phyloP scores from a whole-genome alignment of 2,329 filamentous ascomycete species.

The Ceratocystis cubensis region DNA sequence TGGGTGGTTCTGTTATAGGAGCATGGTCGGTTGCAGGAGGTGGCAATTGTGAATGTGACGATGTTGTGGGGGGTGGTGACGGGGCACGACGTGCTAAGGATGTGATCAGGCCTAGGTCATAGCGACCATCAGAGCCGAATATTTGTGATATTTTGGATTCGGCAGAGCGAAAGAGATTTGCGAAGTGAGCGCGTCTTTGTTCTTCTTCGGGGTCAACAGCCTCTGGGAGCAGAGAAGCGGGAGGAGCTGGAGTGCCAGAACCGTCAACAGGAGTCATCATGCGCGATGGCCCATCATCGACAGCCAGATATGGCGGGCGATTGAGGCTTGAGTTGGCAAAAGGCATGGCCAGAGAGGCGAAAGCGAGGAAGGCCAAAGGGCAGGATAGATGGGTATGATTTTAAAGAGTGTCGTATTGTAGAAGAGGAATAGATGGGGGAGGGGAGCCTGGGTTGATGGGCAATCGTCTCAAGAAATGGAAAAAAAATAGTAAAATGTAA shows the following conservation, averaged over 20 bases:
- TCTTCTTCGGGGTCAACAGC: constrained; percentile 43
- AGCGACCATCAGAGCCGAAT: constrained; percentile 49
- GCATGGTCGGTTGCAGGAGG: constrained; percentile 48
- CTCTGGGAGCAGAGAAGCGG: constrained; percentile 12
- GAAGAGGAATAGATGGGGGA: neutral
- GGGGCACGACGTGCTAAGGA: constrained; percentile 44
- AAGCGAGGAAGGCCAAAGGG: constrained; percentile 1
- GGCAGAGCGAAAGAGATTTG: constrained; percentile 61
- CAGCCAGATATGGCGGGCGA: constrained; percentile 16
- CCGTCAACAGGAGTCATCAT: constrained; percentile 41
- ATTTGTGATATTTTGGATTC: constrained; percentile 66
- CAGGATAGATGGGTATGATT: neutral
- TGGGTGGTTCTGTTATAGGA: constrained; percentile 46
- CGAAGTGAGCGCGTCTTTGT: constrained; percentile 59
- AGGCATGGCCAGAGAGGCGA: constrained; percentile 9
- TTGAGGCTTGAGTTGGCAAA: constrained; percentile 3
- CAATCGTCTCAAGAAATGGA: constrained; percentile 3
- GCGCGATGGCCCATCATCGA: constrained; percentile 45
- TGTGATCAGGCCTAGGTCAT: constrained; percentile 42
- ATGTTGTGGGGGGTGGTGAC: constrained; percentile 23
- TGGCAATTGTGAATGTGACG: constrained; percentile 26
- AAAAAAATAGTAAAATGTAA: constrained; percentile 8
- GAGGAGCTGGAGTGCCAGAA: constrained; percentile 24
- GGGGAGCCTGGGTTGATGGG: neutral
- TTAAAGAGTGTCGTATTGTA: neutral